Conservation (phyloP, 257 asterid genomes). For the Ajuga chamaepitys region DNA sequence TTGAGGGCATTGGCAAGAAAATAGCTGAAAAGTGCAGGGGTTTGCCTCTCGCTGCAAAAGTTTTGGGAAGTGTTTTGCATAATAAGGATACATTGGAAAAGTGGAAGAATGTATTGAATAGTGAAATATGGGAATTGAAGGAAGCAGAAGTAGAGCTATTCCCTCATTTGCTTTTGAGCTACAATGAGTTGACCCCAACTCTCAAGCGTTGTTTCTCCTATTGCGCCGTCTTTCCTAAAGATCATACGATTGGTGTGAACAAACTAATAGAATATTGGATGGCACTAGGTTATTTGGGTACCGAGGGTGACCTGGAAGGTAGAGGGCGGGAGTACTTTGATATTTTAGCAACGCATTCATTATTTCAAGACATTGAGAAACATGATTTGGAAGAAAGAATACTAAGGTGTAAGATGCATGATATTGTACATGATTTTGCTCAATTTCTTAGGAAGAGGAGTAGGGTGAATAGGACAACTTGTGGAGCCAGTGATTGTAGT, state of each 20-base stretch:
- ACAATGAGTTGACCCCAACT: constrained; percentile 19
- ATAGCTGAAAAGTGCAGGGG: constrained; percentile 35
- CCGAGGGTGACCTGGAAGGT: too few species aligned
- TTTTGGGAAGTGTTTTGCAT: constrained; percentile 27
- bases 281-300: too few species aligned
- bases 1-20: constrained; percentile 16
- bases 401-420: constrained; percentile 4
- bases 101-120: constrained; percentile 32
- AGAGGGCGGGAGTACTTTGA: too few species aligned
- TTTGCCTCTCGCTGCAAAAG: too few species aligned
- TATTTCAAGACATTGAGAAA: background rate
- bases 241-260: constrained; percentile 23
- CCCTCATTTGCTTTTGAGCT: constrained; percentile 18
- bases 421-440: too few species aligned
- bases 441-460: too few species aligned
- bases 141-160: too few species aligned
- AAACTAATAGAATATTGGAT: constrained; percentile 24
- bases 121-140: too few species aligned
- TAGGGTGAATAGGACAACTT: too few species aligned
- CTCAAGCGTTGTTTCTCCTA: constrained; percentile 37
- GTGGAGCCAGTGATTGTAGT: too few species aligned
- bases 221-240: constrained; percentile 39
- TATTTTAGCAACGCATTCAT: background rate
- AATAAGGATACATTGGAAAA: constrained; percentile 20
- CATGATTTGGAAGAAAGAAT: background rate